Percentiles rank a stretch among this genome's conserved stretches.
Evolutionary conservation across 2,329 filamentous ascomycete genomes (phyloP).

Genomic region (Colletotrichum sp.): DNA sequence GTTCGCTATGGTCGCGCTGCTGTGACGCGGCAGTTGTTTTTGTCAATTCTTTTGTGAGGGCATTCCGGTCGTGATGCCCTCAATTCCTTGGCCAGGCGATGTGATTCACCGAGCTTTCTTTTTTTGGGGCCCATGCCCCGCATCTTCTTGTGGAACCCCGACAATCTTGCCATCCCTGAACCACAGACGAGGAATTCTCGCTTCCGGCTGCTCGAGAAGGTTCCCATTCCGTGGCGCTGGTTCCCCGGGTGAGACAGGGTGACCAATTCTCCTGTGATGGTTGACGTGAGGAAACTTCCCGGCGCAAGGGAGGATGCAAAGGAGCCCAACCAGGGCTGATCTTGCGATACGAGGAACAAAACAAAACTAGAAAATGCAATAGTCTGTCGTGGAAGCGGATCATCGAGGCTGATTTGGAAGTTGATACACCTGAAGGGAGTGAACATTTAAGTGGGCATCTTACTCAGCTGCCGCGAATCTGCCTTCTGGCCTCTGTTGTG

Average conservation of each 20-base stretch:
- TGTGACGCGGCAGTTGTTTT: neutral
- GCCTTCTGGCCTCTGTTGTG: neutral
- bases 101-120: neutral
- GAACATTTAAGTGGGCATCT: neutral
- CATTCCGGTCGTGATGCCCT: neutral
- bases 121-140: neutral
- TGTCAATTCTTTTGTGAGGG: neutral
- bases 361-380: neutral
- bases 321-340: neutral
- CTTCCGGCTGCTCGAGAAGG: neutral
- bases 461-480: neutral
- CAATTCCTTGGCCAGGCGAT: neutral
- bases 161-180: neutral
- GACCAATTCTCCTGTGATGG: neutral
- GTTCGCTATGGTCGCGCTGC: neutral
- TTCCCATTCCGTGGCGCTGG: slow-evolving; percentile 17
- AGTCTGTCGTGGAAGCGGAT: neutral
- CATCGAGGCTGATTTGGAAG: neutral
- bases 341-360: neutral
- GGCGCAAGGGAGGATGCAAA: neutral
- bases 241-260: slow-evolving; percentile 4
- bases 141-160: slow-evolving; percentile 7
- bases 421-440: neutral
- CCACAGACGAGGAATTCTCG: neutral
- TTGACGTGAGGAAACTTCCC: neutral